Base-by-base conservation (phyloP, 2,329 filamentous ascomycete genomes). In the Simplicillium aogashimaense region DNA sequence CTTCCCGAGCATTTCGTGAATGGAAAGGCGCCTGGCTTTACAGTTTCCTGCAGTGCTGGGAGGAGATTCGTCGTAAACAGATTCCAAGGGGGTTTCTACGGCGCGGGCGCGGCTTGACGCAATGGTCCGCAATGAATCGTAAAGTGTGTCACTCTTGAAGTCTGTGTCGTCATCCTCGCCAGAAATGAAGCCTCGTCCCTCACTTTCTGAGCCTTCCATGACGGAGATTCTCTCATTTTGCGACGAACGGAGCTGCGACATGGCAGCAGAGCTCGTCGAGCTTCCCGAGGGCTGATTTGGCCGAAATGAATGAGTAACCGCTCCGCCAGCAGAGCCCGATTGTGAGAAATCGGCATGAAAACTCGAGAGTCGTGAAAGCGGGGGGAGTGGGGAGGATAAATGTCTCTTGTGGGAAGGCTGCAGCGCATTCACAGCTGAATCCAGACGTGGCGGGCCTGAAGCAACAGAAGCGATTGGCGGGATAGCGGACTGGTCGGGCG, bases 1-100 rank as follows among this genome's bases (percentile, higher is more conserved):
- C 12, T 64, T 64, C 7, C 70, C 74, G 14, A 78, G 53, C 14
- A 78, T 76, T 47, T 77, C 74, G 36, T 78, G 74, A 30, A 78
- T 74, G 1, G 74, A 77, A 10, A 76, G 53, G 18, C 74, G 65
- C 50, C 76, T 77, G 3, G 67, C 63, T 52, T 69, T 76, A 48
- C 48, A 60, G 47, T 71, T 71, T 40, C 69, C 65, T 14, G 70
- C 69, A 1, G 73, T 72, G 53, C 71, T 74, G 7, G 77, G 74
- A 29, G 81, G 82, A 12, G 83, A 86, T 50, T 89, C 84, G 59
- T 89, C 83, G 58, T 88, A 89, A 67, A 88, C 84, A 17, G 78
- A 85, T 53, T 88, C 83, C 37, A 88, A 65, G 13, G 83, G 82
- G 20, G 81, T 83, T 54, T 86, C 78, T 36, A 78, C 72, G 29